phyloP scores from a whole-genome alignment of 1,139 yeast genomes.

The Tardiomyces blankii region DNA sequence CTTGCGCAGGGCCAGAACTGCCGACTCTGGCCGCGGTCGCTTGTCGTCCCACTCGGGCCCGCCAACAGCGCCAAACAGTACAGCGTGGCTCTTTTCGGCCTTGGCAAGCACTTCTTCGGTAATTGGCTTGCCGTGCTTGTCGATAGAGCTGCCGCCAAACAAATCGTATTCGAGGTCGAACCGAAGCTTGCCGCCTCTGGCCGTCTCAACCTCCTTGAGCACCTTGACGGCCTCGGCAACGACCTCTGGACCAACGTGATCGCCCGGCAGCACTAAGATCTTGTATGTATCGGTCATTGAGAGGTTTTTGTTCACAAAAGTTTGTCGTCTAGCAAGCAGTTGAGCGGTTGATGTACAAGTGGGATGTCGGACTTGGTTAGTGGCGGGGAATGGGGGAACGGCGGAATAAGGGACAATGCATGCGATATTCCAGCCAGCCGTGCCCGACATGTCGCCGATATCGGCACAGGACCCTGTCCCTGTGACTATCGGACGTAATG shows the following conservation, averaged over 20 bases:
- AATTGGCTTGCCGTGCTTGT: slow-evolving; percentile 76
- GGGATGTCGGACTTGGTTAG: too few relatives aligned
- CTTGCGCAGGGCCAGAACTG: slow-evolving; percentile 67
- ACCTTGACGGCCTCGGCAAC: slow-evolving; percentile 78
- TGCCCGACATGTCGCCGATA: too few relatives aligned
- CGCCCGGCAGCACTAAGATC: slow-evolving; percentile 79
- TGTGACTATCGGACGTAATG: too few relatives aligned
- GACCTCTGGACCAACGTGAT: slow-evolving; percentile 82
- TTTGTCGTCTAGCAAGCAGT: too few relatives aligned
- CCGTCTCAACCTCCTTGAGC: slow-evolving; percentile 53
- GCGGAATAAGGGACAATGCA: too few relatives aligned
- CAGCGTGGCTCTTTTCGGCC: slow-evolving; percentile 72
- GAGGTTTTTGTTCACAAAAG: background rate
- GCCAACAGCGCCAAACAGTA: slow-evolving; percentile 87
- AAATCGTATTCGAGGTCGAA: slow-evolving; percentile 63
- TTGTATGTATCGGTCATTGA: slow-evolving; percentile 31
- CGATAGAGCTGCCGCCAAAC: slow-evolving; percentile 91
- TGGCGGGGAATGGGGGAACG: too few relatives aligned
- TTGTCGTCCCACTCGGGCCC: slow-evolving; percentile 90
- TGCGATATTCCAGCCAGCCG: too few relatives aligned
- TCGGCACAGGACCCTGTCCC: too few relatives aligned
- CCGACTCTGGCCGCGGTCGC: slow-evolving; percentile 63
- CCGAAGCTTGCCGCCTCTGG: slow-evolving; percentile 40
- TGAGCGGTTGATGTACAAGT: too few relatives aligned
- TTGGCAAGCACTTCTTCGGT: slow-evolving; percentile 66